A percentile compares a stretch with the other conserved stretches of the same genome.
Conservation (phyloP, 2,329 filamentous ascomycete genomes). For the Thelonectria olida region DNA sequence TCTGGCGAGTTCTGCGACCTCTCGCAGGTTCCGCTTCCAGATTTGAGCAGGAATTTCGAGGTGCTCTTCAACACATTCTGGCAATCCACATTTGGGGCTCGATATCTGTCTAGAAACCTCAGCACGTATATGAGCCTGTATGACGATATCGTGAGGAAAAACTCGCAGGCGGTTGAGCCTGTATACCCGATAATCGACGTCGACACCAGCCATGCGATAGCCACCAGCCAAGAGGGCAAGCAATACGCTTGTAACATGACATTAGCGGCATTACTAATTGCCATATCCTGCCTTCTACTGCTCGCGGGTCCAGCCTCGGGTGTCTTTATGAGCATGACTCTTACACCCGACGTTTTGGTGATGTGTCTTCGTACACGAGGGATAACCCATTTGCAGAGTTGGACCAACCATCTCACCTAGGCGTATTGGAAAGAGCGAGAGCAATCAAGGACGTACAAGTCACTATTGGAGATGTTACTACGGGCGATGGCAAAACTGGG, state of each 20-base stretch:
- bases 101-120: background rate
- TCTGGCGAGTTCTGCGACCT: background rate
- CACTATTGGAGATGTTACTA: background rate
- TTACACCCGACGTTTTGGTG: constrained; percentile 8
- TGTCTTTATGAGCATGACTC: constrained; percentile 4
- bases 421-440: background rate
- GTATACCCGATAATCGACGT: background rate
- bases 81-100: background rate
- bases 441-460: background rate
- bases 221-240: background rate
- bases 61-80: background rate
- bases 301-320: background rate
- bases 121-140: background rate
- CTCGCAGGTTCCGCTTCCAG: background rate
- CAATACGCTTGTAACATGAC: background rate
- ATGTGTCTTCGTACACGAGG: constrained; percentile 5
- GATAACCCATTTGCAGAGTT: background rate
- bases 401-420: background rate
- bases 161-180: too few species aligned
- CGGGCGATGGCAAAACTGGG: background rate
- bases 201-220: background rate
- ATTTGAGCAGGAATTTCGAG: background rate
- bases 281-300: background rate
- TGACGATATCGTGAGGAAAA: background rate
- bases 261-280: background rate